These are phyloP conservation scores for Fusarium oligoseptatum DNA, from an alignment of 2,329 filamentous ascomycete genomes.

Conservation along the genomic window DNA sequence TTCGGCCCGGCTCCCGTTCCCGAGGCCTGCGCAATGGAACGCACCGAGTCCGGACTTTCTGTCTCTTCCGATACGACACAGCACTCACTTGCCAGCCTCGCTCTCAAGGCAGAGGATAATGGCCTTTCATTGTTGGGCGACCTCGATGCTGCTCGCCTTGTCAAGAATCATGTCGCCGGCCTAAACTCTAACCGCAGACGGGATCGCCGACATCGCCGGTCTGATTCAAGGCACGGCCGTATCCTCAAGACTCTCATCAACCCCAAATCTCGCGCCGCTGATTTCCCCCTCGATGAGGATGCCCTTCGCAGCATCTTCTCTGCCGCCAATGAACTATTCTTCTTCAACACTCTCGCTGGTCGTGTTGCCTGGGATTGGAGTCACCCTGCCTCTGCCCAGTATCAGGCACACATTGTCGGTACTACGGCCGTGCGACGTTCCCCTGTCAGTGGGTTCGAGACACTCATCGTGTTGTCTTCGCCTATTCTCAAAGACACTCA, in stretches of 20 bases:
- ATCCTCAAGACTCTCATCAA: constrained; percentile 71
- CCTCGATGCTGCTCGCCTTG: constrained; percentile 61
- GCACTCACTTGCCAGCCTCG: constrained; percentile 44
- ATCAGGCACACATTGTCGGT: constrained; percentile 69
- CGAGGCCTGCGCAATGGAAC: constrained; percentile 56
- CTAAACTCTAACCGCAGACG: constrained; percentile 52
- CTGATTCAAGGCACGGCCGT: constrained; percentile 67
- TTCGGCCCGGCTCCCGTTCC: constrained; percentile 25
- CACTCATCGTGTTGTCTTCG: constrained; percentile 71
- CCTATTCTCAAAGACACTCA: constrained; percentile 68
- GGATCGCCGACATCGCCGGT: constrained; percentile 55
- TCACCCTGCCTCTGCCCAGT: constrained; percentile 61
- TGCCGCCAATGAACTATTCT: constrained; percentile 74
- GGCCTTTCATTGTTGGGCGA: constrained; percentile 58
- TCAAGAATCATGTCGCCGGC: constrained; percentile 61
- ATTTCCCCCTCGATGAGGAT: constrained; percentile 68
- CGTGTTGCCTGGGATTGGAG: constrained; percentile 75
- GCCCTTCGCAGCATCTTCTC: constrained; percentile 71
- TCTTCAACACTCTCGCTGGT: constrained; percentile 66
- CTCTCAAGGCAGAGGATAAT: constrained; percentile 46
- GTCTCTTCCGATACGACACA: constrained; percentile 59
- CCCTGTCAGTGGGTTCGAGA: constrained; percentile 67
- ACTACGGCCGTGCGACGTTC: constrained; percentile 70
- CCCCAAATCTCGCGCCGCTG: constrained; percentile 59
- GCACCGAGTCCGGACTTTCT: constrained; percentile 63